Percentiles rank a stretch among this genome's conserved stretches.
These are phyloP conservation scores for Lenwebbia sp. DNA, from an alignment of 345 rosid species.

Conservation along the genomic window DNA sequence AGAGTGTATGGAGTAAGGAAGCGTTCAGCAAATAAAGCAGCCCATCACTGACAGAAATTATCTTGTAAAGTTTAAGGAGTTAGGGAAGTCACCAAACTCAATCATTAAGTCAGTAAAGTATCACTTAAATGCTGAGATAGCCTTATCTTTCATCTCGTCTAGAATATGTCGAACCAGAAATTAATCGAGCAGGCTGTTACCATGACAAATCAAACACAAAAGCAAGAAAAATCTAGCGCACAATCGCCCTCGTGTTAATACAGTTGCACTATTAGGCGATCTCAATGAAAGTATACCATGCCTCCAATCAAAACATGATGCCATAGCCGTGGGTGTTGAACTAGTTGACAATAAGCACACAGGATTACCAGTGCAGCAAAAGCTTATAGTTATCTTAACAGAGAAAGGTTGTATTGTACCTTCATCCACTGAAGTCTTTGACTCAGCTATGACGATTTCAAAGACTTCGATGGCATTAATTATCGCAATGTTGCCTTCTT, in stretches of 20 bases:
- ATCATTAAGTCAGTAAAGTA: not conserved
- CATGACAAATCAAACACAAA: not conserved
- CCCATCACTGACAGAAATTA: not conserved
- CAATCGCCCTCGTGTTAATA: not conserved
- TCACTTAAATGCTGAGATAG: not conserved
- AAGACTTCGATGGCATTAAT: slow-evolving; percentile 88
- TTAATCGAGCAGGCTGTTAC: not conserved
- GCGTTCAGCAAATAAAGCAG: not conserved
- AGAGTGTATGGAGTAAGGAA: not conserved
- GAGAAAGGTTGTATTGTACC: slow-evolving; percentile 28
- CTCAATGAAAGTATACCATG: not conserved
- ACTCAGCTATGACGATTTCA: slow-evolving; percentile 61
- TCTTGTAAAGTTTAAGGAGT: not conserved
- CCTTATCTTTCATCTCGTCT: not conserved
- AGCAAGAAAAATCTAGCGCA: not conserved
- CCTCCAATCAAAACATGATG: not conserved
- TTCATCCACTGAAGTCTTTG: slow-evolving; percentile 65
- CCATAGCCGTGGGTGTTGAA: not conserved
- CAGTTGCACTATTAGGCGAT: not conserved
- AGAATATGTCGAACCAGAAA: not conserved
- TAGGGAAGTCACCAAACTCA: not conserved
- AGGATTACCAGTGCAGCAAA: not conserved
- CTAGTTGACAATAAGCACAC: not conserved
- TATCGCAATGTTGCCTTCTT: slow-evolving; percentile 48
- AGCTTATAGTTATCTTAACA: not conserved